Evolutionary conservation across 768 basidiomycete species (phyloP), one percentile per base, ranked within the genome.

Genomic region (Serendipita vermifera): DNA sequence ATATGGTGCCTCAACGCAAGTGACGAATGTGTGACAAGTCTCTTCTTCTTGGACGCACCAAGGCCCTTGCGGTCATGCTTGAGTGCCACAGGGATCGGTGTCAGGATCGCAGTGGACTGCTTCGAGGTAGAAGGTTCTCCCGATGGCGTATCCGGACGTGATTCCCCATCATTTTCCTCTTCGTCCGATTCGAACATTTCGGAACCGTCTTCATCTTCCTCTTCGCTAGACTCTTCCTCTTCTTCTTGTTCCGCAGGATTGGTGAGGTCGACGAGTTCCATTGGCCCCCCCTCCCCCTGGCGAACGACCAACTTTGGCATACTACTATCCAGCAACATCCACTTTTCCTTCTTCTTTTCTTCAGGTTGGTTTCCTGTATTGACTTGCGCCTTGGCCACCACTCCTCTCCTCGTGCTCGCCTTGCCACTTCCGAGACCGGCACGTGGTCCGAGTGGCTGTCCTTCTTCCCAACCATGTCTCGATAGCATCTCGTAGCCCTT

Each of bases 401-500:
- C n/a, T n/a, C n/a, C n/a, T n/a, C n/a, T n/a, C n/a, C n/a, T n/a
- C n/a, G n/a, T 11, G 17, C 2, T 11, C 46, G 9, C 9, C 11
- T n/a, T n/a, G n/a, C n/a, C n/a, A n/a, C n/a, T n/a, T n/a, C n/a
- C n/a, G n/a, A n/a, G n/a, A n/a, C n/a, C n/a, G n/a, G n/a, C n/a
- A n/a, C n/a, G n/a, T n/a, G 46, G 46, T 27, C 46, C 46, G 22
- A 51, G 29, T n/a, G 46, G 46, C 32, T 51, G 46, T 51, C 46
- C 46, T 29, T 51, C 46, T 29, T 51, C 46, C 46, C 46, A 51
- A 51, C 46, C 46, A 11, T 31, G 24, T 26, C 32, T 51, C n/a
- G 46, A 27, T 7, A 51, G 46, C 46, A 51, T 51, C 46, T 51
- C 46, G 27, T 51, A 51, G 22, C 46, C 46, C 7, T 31, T 22